A percentile compares a stretch with the other conserved stretches of the same genome.
These are phyloP conservation scores for Apostasia shenzhenica DNA, from an alignment of 106 monocot genomes.

Conservation along the genomic window DNA sequence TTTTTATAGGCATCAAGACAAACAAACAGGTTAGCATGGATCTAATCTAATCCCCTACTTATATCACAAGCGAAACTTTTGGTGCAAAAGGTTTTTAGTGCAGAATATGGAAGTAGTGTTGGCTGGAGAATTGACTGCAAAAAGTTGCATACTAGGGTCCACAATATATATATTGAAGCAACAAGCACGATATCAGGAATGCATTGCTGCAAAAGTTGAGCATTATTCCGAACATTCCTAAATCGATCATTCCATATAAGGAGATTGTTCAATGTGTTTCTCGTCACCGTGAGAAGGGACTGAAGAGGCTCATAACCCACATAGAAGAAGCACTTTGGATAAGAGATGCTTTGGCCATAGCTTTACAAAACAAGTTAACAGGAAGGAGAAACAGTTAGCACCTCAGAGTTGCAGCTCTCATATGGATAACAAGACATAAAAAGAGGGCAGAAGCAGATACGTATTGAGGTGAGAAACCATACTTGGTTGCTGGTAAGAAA, in stretches of 20 bases:
- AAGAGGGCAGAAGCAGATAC: background rate
- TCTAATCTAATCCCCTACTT: constrained; percentile 18
- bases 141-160: constrained; percentile 24
- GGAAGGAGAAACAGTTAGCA: background rate
- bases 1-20: background rate
- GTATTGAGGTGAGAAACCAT: constrained; percentile 3
- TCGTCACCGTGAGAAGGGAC: background rate
- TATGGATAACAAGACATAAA: constrained; percentile 8
- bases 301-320: constrained; percentile 7
- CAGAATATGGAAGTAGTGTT: constrained; percentile 5
- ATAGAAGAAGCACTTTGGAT: constrained; percentile 5
- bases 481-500: background rate
- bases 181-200: constrained; percentile 28
- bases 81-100: constrained; percentile 4
- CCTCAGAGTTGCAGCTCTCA: background rate
- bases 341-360: background rate
- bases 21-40: constrained; percentile 16
- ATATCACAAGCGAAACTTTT: constrained; percentile 14
- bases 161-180: constrained; percentile 14
- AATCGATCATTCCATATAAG: constrained; percentile 25
- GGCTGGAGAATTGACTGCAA: constrained; percentile 18
- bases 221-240: constrained; percentile 19
- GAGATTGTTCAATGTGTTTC: background rate
- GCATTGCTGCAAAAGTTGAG: constrained; percentile 15
- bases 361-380: constrained; percentile 1